Base-by-base conservation (phyloP, 2,329 filamentous ascomycete genomes). In the Endothia cerciana region DNA sequence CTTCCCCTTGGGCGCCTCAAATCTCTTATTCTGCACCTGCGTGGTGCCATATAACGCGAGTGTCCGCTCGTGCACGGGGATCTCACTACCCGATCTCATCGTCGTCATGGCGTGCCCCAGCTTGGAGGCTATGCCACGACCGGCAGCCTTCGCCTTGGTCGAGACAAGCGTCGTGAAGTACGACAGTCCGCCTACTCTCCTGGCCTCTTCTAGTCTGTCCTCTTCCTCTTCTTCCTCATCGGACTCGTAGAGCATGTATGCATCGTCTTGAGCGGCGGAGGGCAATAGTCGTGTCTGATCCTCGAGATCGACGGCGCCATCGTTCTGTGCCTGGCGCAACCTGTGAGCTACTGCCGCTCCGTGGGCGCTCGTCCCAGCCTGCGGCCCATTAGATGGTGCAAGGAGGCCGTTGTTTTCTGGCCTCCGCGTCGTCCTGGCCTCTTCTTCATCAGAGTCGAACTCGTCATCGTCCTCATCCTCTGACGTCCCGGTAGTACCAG, bases 181-280 rank as follows among this genome's bases (percentile, higher is more conserved):
- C 25, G 88, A 84, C 84, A 88, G 89, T 28, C 92, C 92, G 30
- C 94, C 93, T 45, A 91, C 81, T 45, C 89, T 84, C 65, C 89
- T 87, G 0, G 93, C 93, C 74, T 93, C 90, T 75, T 94, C 92
- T 4, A 96, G 80, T 62, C 88, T 86, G 65, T 93, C 90, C 43
- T 88, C 85, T 64, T 91, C 88, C 62, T 93, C 88, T 3, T 91
- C 90, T 67, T 96, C 92, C 60, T 94, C 90, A 58, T 93, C 91
- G 0, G 93, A 97, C 74, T 99, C 95, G 77, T 99, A 99, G 17
- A 97, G 81, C 1, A 91, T 91, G 72, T 91, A 96, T 70, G 93
- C 91, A 30, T 93, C 89, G 62, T 89, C 83, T 6, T 82, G 79
- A 2, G 81, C 77, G 10, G 87, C 78, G 4, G 63, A 43, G 11